phyloP scores from a whole-genome alignment of 106 monocot genomes.

The Dactylorhiza incarnata region DNA sequence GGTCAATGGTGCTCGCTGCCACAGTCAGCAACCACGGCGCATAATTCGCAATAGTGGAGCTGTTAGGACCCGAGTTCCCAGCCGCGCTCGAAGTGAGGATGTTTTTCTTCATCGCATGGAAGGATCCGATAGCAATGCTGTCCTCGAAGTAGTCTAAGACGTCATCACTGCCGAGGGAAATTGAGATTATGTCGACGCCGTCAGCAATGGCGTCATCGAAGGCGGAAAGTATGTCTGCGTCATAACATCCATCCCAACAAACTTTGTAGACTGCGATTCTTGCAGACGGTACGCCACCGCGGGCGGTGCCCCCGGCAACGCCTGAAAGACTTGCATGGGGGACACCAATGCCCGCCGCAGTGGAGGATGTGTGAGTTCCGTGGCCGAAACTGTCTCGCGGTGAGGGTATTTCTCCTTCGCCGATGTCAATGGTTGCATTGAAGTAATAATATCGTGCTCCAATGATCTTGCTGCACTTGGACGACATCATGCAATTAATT shows the following conservation, averaged over 20 bases:
- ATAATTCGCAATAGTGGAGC: neutral
- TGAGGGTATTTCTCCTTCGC: neutral
- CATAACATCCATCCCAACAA: conserved; percentile 9
- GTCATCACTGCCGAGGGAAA: conserved; percentile 1
- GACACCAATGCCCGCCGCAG: conserved; percentile 15
- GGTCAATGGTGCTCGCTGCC: conserved; percentile 23
- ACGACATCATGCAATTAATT: neutral
- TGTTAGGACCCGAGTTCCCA: neutral
- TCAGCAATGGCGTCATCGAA: conserved; percentile 22
- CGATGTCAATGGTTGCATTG: neutral
- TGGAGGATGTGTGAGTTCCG: conserved; percentile 34
- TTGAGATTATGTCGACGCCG: conserved; percentile 27
- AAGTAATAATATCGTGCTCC: conserved; percentile 19
- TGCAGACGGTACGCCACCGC: conserved; percentile 5
- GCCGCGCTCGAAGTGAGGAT: neutral
- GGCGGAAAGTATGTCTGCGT: conserved; percentile 14
- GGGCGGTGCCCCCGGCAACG: conserved; percentile 10
- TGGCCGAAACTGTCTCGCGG: conserved; percentile 30
- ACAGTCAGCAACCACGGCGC: conserved; percentile 27
- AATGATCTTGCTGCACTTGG: neutral
- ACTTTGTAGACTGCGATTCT: conserved; percentile 21
- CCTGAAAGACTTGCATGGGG: conserved; percentile 6
- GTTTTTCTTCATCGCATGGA: neutral
- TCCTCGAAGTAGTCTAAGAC: neutral
- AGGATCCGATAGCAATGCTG: too few species aligned